Base-by-base conservation (phyloP, 345 rosid species). In the Barbarea vulgaris region DNA sequence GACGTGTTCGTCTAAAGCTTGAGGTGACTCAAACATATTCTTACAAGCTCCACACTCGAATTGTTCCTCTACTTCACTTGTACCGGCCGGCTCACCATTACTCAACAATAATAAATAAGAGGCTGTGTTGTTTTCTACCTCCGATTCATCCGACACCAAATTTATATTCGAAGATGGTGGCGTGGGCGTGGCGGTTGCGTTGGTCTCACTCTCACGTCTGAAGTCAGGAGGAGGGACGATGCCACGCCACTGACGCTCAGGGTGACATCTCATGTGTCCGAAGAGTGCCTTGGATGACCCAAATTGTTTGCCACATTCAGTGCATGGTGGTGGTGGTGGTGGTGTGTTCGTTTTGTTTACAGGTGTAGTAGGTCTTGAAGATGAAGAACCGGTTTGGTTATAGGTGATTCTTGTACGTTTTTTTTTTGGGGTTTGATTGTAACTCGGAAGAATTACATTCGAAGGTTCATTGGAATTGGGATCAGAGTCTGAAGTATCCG, bases 181-280 rank as follows among this genome's bases (percentile, higher is more conserved):
- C 17, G 64, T 17, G 31, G 19, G 30, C 17, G 64, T 17, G 31
- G 54, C 27, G 64, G 58, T 14, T 81, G 79, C 0, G 83, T 69
- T 80, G 69, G 74, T 10, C 4, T 22, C 25, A 36, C 58, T 10
- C 4, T 22, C 25, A 36, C 58, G 66, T 74, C 18, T 80, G 30
- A 39, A 5, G 15, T 67, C 64, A 0, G 83, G 82, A 3, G 91
- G 94, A 21, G 91, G 91, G 73, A 80, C 83, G 37, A 85, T 87
- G 68, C 90, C 85, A 21, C 97, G 77, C 92, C 93, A 84, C 37
- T 89, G 84, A 37, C 96, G 90, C 74, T 85, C 96, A 41, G 96
- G 93, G 77, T 92, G 99, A 83, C 96, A 95, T 67, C 97, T 81
- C 96, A 86, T 95, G 83, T 95, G 97, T 19, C 99, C 97, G 3